phyloP scores from a whole-genome alignment of 2,329 filamentous ascomycete species.

The Aureobasidium sp. region DNA sequence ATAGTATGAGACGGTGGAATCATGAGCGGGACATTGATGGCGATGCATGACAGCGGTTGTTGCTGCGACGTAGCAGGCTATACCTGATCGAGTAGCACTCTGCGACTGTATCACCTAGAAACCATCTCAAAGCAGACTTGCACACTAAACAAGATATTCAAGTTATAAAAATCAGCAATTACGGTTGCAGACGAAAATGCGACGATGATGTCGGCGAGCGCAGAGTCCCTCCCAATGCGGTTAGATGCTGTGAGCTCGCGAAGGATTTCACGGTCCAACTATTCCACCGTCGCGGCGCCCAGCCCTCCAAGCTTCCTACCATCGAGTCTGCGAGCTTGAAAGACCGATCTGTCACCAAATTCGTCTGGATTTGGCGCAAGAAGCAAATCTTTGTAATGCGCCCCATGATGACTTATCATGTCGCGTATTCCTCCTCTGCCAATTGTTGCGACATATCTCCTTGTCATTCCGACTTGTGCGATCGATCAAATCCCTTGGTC shows the following conservation, averaged over 20 bases:
- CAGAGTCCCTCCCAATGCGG: neutral
- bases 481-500: too few species aligned
- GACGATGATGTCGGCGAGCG: neutral
- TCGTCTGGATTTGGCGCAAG: neutral
- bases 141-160: too few species aligned
- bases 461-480: too few species aligned
- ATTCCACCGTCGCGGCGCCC: neutral
- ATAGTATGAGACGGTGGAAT: too few species aligned
- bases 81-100: neutral
- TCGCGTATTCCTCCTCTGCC: neutral
- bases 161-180: neutral
- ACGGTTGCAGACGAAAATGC: neutral
- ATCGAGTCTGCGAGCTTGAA: neutral
- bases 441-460: too few species aligned
- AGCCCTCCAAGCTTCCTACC: neutral
- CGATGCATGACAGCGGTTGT: neutral
- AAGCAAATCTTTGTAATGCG: neutral
- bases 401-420: neutral
- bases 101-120: neutral
- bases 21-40: too few species aligned
- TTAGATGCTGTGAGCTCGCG: neutral
- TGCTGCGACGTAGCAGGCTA: neutral
- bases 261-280: neutral
- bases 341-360: neutral
- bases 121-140: neutral